Evolutionary conservation across 768 basidiomycete species (phyloP).

Genomic region (Tricholoma matsutake): DNA sequence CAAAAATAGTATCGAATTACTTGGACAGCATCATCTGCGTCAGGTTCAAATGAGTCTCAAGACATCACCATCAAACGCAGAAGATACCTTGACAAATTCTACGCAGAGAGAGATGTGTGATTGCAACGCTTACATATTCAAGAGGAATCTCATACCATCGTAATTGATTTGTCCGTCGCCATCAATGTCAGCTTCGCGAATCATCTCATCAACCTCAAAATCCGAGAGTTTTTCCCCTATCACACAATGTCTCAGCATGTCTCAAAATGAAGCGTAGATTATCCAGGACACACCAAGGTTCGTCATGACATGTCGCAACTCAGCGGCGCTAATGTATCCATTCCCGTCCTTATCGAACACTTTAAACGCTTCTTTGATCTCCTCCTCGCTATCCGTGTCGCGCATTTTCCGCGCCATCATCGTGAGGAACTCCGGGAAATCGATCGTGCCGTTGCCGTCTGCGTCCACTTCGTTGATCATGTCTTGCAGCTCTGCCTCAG

Average conservation of each 20-base stretch:
- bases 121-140: slow-evolving; percentile 3
- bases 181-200: slow-evolving; percentile 92
- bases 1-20: slow-evolving; percentile 27
- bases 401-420: slow-evolving; percentile 90
- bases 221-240: slow-evolving; percentile 84
- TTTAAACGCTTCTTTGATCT: slow-evolving; percentile 95
- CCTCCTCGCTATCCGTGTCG: slow-evolving; percentile 90
- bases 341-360: slow-evolving; percentile 97
- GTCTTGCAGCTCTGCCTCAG: slow-evolving; percentile 87
- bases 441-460: slow-evolving; percentile 85
- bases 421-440: slow-evolving; percentile 79
- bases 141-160: slow-evolving; percentile 48
- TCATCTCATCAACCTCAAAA: slow-evolving; percentile 92
- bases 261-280: not conserved
- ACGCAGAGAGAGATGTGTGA: slow-evolving; percentile 5
- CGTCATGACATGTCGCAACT: slow-evolving; percentile 90
- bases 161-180: slow-evolving; percentile 95
- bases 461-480: slow-evolving; percentile 92
- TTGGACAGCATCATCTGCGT: slow-evolving; percentile 73
- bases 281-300: slow-evolving; percentile 62
- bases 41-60: slow-evolving; percentile 9
- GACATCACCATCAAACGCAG: slow-evolving; percentile 1
- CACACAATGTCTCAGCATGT: not conserved
- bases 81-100: slow-evolving; percentile 75
- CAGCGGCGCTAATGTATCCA: slow-evolving; percentile 82